Evolutionary conservation across 306 rosid species (phyloP).

Genomic region (Quercus gilva): DNA sequence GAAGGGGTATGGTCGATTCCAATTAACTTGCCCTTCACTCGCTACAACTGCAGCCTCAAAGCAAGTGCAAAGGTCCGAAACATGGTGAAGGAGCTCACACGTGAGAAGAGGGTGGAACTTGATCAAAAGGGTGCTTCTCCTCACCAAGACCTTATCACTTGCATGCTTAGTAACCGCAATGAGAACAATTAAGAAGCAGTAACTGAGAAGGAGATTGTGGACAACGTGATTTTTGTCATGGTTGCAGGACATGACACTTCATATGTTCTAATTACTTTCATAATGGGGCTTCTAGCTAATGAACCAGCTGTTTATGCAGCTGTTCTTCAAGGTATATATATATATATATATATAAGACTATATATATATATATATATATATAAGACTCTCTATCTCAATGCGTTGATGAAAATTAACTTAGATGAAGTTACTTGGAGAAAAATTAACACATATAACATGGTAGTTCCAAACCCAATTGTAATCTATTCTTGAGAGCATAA

Average conservation of each 20-base stretch:
- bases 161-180: slow-evolving; percentile 48
- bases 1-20: slow-evolving; percentile 69
- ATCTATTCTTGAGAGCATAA: too few species aligned
- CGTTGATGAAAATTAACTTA: too few species aligned
- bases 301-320: slow-evolving; percentile 50
- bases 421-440: too few species aligned
- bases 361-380: slow-evolving; percentile 22
- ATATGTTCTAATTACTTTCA: slow-evolving; percentile 55
- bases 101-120: slow-evolving; percentile 39
- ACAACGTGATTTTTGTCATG: slow-evolving; percentile 60
- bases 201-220: slow-evolving; percentile 60
- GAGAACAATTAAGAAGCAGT: slow-evolving; percentile 36
- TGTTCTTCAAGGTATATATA: slow-evolving; percentile 61
- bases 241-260: slow-evolving; percentile 77
- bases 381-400: background rate
- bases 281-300: slow-evolving; percentile 43
- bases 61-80: slow-evolving; percentile 50
- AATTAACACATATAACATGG: too few species aligned
- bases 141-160: slow-evolving; percentile 56
- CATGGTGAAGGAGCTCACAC: slow-evolving; percentile 42
- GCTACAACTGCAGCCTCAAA: slow-evolving; percentile 55
- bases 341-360: background rate
- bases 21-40: slow-evolving; percentile 63
- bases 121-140: slow-evolving; percentile 36
- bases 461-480: too few species aligned